Percentiles rank a stretch among this genome's conserved stretches.
phyloP scores from a whole-genome alignment of 352 stramenopile genomes.

The Phytophthora pinifolia region DNA sequence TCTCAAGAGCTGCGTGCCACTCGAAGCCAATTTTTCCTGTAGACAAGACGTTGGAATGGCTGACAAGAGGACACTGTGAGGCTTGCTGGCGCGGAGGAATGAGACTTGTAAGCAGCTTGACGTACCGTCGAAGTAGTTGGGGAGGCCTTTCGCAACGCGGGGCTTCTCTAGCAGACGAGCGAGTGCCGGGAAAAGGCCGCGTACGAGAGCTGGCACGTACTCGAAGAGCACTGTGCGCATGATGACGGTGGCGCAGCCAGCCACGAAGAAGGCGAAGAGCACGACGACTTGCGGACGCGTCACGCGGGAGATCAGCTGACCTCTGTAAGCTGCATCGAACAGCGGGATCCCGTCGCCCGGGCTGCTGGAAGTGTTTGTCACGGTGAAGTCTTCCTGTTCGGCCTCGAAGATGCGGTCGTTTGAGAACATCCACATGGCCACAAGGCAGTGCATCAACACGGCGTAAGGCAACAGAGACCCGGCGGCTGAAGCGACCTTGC shows the following conservation, averaged over 20 bases:
- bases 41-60: conserved; percentile 67
- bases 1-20: conserved; percentile 29
- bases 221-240: conserved; percentile 65
- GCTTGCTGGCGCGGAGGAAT: not conserved
- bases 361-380: conserved; percentile 19
- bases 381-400: conserved; percentile 23
- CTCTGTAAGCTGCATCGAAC: conserved; percentile 42
- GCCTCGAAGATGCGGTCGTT: conserved; percentile 85
- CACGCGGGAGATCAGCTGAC: conserved; percentile 59
- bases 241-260: conserved; percentile 49
- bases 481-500: conserved; percentile 57
- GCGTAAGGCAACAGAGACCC: conserved; percentile 72
- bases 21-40: conserved; percentile 47
- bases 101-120: not conserved
- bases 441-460: conserved; percentile 67
- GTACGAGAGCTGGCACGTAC: conserved; percentile 61
- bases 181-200: conserved; percentile 56
- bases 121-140: conserved; percentile 83
- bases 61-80: conserved; percentile 16
- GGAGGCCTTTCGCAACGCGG: conserved; percentile 59
- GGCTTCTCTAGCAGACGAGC: conserved; percentile 55
- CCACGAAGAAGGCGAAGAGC: conserved; percentile 72
- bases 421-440: conserved; percentile 88
- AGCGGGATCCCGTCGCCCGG: conserved; percentile 58
- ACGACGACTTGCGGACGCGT: conserved; percentile 72